Evolutionary conservation across 1,284 basidiomycete genomes (phyloP), one percentile per base, ranked within the genome.

Genomic region (Cryptococcus sp.): DNA sequence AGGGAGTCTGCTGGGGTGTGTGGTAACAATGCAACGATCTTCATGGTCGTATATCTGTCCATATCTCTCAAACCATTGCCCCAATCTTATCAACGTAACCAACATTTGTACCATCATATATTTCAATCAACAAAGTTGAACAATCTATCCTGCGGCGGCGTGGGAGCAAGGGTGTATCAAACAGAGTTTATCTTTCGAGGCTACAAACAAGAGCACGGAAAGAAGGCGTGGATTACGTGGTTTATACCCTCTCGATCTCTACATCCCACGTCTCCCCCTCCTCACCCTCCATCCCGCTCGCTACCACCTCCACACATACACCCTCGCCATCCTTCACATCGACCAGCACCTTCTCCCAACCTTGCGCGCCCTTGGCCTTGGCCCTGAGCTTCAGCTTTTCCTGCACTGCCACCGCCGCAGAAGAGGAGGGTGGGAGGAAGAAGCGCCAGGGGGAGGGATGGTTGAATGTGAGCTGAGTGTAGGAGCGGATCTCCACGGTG

Each of bases 401-500:
- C 11, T 35, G 39, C 8, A 39, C 39, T 11, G 46, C 40, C 7
- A 18, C 18, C 3, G 49, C 20, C 28, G 28, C 28, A 9, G 28
- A 33, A 33, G 28, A 23, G 8, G 38, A 37, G n/a, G 59, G 59
- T 3, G 59, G 55, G 8, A 61, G 38, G 40, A 52, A 42, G 46
- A 61, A 55, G 16, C 24, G 33, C 46, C 57, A 57, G 11, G 59
- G 59, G 8, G 56, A 44, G 15, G 50, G 16, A 16, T 55, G 46
- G 38, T 35, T 33, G 24, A 61, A 61, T 15, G 56, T 46, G 44
- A 57, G 42, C 12, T 49, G 50, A 23, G 56, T 53, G 50, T 55
- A 61, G n/a, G 59, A 61, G 20, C 52, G 50, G 37, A 61, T 53
- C n/a, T 46, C 39, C 5, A 57, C 56, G 1, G 50, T 50, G 37